Conservation (phyloP, 2,329 filamentous ascomycete genomes). For the Anisogramma anomala region DNA sequence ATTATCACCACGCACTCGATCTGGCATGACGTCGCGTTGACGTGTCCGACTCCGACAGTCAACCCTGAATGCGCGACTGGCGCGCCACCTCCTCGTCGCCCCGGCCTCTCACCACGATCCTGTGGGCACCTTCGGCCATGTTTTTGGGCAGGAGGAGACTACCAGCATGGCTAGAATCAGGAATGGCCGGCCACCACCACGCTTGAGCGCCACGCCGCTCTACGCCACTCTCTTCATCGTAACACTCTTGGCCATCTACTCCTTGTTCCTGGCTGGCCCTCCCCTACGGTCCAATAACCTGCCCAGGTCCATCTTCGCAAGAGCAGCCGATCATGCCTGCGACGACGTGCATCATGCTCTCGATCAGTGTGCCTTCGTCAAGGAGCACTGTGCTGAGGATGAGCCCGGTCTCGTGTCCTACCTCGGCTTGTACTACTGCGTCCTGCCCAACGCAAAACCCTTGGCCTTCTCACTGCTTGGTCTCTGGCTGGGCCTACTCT, state of each 20-base stretch:
- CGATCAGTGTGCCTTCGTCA: conserved; percentile 82
- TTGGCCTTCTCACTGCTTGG: conserved; percentile 70
- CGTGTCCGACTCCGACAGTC: too few species aligned
- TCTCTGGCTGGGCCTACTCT: conserved; percentile 77
- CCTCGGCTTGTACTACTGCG: conserved; percentile 83
- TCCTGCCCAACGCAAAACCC: conserved; percentile 53
- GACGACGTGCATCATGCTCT: conserved; percentile 62
- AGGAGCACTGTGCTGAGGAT: conserved; percentile 71
- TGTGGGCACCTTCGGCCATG: conserved; percentile 1
- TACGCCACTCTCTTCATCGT: conserved; percentile 36
- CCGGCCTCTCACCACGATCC: too few species aligned
- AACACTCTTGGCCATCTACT: conserved; percentile 33
- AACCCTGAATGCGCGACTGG: too few species aligned
- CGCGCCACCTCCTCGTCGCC: too few species aligned
- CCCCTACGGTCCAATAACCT: conserved; percentile 3
- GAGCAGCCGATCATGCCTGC: conserved; percentile 44
- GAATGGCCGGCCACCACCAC: conserved; percentile 25
- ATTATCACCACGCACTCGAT: too few species aligned
- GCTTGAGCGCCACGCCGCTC: conserved; percentile 37
- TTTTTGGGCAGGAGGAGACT: neutral
- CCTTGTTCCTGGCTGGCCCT: conserved; percentile 24
- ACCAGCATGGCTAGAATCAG: conserved; percentile 19
- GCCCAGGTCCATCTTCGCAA: conserved; percentile 11
- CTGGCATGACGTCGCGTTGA: too few species aligned
- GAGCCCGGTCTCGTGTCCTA: conserved; percentile 86